A percentile compares a stretch with the other conserved stretches of the same genome.
Conservation (phyloP, 2,329 filamentous ascomycete genomes). For the Xylogone sp. region DNA sequence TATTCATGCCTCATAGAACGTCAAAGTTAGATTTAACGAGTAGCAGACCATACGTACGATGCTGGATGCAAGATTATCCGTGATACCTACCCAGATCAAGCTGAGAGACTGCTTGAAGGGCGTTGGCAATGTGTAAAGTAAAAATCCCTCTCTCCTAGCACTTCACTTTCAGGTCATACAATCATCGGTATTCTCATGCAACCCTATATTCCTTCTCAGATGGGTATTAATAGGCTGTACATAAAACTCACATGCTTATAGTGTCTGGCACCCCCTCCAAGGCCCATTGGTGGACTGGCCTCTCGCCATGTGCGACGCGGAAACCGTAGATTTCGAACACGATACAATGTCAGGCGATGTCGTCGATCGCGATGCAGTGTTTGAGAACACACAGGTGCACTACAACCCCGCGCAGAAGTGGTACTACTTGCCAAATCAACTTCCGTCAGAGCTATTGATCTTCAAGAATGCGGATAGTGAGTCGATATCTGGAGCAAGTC, state of each 20-base stretch:
- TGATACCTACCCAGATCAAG: neutral
- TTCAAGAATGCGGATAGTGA: slow-evolving; percentile 10
- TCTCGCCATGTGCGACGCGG: slow-evolving; percentile 6
- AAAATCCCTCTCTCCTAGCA: too few species aligned
- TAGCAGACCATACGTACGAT: neutral
- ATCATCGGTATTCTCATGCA: too few species aligned
- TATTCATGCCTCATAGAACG: neutral
- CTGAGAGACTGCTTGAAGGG: neutral
- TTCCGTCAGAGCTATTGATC: slow-evolving; percentile 5
- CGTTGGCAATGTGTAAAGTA: slow-evolving; percentile 6
- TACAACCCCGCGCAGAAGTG: slow-evolving; percentile 7
- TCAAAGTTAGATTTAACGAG: neutral
- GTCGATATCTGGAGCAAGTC: neutral
- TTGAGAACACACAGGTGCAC: slow-evolving; percentile 9
- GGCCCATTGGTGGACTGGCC: slow-evolving; percentile 11
- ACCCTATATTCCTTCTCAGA: neutral
- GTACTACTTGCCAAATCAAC: slow-evolving; percentile 12
- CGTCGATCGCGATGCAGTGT: slow-evolving; percentile 5
- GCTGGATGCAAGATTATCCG: neutral
- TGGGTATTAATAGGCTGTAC: neutral
- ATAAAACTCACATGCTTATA: neutral
- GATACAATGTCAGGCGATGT: slow-evolving; percentile 9
- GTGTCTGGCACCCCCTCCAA: slow-evolving; percentile 13
- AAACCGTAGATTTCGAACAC: slow-evolving; percentile 4
- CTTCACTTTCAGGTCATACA: too few species aligned